phyloP scores from a whole-genome alignment of 768 basidiomycete species.

The Lanmaoa pseudosensibilis region DNA sequence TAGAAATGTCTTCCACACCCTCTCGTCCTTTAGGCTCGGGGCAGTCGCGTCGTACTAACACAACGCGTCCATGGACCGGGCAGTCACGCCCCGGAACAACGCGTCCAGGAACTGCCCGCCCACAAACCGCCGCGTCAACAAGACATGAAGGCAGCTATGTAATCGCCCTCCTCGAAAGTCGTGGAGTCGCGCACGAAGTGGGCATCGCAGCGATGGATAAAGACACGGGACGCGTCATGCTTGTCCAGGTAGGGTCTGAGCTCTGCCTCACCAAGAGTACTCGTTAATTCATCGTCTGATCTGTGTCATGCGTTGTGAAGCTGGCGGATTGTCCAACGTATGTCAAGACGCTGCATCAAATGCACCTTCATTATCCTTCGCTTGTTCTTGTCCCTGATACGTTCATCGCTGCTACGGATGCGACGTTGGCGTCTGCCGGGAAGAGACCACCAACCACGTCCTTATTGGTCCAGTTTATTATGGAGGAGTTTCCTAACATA shows the following conservation, averaged over 20 bases:
- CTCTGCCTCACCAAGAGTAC: neutral
- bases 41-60: slow-evolving; percentile 14
- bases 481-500: slow-evolving; percentile 69
- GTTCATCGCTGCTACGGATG: slow-evolving; percentile 61
- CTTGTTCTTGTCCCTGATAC: slow-evolving; percentile 83
- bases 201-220: slow-evolving; percentile 86
- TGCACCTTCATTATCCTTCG: slow-evolving; percentile 72
- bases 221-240: slow-evolving; percentile 70
- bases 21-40: slow-evolving; percentile 14
- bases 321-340: slow-evolving; percentile 86
- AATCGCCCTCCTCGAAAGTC: slow-evolving; percentile 71
- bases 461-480: slow-evolving; percentile 68
- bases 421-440: slow-evolving; percentile 41
- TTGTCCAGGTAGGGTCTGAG: slow-evolving; percentile 65
- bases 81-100: slow-evolving; percentile 54
- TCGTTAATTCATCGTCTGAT: neutral
- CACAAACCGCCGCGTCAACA: slow-evolving; percentile 62
- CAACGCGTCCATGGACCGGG: slow-evolving; percentile 50
- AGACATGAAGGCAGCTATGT: slow-evolving; percentile 61
- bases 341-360: slow-evolving; percentile 83
- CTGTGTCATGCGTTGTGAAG: slow-evolving; percentile 36
- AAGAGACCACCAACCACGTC: slow-evolving; percentile 52
- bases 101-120: slow-evolving; percentile 45
- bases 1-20: slow-evolving; percentile 14
- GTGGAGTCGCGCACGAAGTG: slow-evolving; percentile 78